Evolutionary conservation across 805 yeast species (phyloP), one percentile per base, ranked within the genome.

Genomic region (Myxozyma geophila): DNA sequence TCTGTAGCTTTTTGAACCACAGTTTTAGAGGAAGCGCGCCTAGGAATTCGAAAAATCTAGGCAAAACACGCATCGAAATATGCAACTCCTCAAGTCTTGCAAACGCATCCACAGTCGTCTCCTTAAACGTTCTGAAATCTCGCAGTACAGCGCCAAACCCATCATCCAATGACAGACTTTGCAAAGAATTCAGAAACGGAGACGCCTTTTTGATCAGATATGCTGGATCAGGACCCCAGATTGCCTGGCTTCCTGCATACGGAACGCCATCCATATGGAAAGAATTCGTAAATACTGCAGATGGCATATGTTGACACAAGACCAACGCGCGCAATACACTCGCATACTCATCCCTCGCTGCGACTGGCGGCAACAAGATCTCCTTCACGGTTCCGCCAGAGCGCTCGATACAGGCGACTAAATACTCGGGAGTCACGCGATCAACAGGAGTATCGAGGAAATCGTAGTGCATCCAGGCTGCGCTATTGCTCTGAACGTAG

Each of bases 201-300:
- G 58, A 41, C 6, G 61, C 58, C 51, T 57, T 39, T 17, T 54
- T 33, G 19, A 61, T 51, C 39, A 61, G 40, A 47, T 43, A 56
- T n/a, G 56, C n/a, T 1, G 61, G 61, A 52, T 61, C 65, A 8
- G 54, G 50, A 10, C 65, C 61, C 65, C 65, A 61, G 21, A 52
- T 51, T n/a, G 61, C 60, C 33, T 23, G 39, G n/a, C 54, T 52
- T 19, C 65, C 65, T 1, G 47, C 60, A 46, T 61, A 56, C 7
- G 63, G 61, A 19, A 39, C 65, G 21, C 58, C 58, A 15, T 41
- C 54, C 58, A 58, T 57, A 41, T 61, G 65, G 39, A 53, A 49
- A 17, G 50, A n/a, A 19, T 37, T 19, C 19, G 50, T 53, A 19
- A 44, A 48, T n/a, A 19, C 40, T 19, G 51, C 19, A 8, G 63